phyloP scores from a whole-genome alignment of 2,329 filamentous ascomycete genomes.

The Ceratocystis lukuohia region DNA sequence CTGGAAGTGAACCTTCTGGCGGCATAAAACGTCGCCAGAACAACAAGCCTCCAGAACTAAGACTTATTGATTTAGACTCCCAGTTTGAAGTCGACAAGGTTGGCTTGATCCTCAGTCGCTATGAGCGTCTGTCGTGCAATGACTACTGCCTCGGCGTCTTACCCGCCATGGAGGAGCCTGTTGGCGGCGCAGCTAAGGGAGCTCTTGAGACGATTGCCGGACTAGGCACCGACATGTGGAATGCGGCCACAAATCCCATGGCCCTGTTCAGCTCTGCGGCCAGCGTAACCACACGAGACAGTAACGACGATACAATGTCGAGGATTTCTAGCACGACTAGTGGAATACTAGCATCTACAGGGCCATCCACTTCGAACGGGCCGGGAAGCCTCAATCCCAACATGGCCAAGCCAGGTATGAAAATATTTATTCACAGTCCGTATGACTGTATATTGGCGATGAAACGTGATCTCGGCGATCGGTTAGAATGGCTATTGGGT shows the following conservation, averaged over 20 bases:
- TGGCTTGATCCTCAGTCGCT: conserved; percentile 71
- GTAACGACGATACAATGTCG: conserved; percentile 42
- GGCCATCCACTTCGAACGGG: conserved; percentile 25
- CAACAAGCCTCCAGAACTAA: conserved; percentile 73
- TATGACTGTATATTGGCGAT: conserved; percentile 93
- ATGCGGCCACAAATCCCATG: conserved; percentile 76
- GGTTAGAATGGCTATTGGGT: conserved; percentile 72
- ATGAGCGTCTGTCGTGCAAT: conserved; percentile 68
- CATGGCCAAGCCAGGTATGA: conserved; percentile 42
- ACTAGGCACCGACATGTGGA: conserved; percentile 68
- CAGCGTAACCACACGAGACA: conserved; percentile 53
- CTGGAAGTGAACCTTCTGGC: conserved; percentile 45
- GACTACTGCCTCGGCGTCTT: conserved; percentile 86
- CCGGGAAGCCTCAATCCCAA: conserved; percentile 34
- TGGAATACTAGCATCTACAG: conserved; percentile 9
- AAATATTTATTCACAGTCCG: conserved; percentile 91
- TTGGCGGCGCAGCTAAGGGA: conserved; percentile 40
- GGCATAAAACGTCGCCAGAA: conserved; percentile 61
- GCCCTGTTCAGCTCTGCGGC: conserved; percentile 76
- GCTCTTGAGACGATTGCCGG: conserved; percentile 64
- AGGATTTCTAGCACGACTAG: conserved; percentile 29
- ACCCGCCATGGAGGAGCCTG: conserved; percentile 47
- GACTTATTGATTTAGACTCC: conserved; percentile 76
- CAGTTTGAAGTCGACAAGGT: conserved; percentile 83
- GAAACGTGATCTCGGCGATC: conserved; percentile 73